phyloP scores from a whole-genome alignment of 257 asterid genomes.

The Linaria vulgaris region DNA sequence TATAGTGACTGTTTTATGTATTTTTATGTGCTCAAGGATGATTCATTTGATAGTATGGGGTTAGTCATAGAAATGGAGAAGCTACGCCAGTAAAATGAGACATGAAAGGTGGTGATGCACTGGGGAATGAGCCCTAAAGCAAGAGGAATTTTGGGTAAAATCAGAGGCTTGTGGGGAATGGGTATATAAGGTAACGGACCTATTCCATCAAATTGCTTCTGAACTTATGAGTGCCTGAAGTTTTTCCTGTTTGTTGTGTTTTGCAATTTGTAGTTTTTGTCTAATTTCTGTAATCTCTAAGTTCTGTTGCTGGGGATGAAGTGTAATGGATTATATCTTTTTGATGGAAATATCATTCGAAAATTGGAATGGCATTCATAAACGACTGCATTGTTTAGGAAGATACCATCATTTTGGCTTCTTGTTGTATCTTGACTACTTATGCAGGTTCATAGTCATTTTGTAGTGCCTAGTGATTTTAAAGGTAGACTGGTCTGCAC shows the following conservation, averaged over 20 bases:
- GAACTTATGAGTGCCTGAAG: constrained; percentile 22
- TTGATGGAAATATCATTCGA: no score
- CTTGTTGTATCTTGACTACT: no score
- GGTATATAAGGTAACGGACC: constrained; percentile 34
- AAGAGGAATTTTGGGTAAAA: constrained; percentile 12
- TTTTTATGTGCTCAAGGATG: background rate
- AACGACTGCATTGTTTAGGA: no score
- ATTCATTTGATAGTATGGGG: constrained; percentile 16
- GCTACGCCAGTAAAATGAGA: constrained; percentile 19
- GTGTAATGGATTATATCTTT: no score
- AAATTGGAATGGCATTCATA: no score
- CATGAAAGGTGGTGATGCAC: constrained; percentile 9
- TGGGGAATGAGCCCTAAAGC: constrained; percentile 11
- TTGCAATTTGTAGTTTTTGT: constrained; percentile 8
- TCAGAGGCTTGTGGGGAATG: no score
- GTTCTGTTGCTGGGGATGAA: no score
- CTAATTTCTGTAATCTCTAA: no score
- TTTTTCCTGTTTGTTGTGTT: background rate
- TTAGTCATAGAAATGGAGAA: constrained; percentile 9
- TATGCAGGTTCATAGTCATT: no score
- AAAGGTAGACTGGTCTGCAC: no score
- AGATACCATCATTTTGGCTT: no score
- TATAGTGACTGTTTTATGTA: background rate
- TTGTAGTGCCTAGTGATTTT: no score
- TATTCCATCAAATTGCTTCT: constrained; percentile 21